Evolutionary conservation across 352 stramenopile genomes (phyloP), one percentile per base, ranked within the genome.

Genomic region (Phytophthora hybrid): DNA sequence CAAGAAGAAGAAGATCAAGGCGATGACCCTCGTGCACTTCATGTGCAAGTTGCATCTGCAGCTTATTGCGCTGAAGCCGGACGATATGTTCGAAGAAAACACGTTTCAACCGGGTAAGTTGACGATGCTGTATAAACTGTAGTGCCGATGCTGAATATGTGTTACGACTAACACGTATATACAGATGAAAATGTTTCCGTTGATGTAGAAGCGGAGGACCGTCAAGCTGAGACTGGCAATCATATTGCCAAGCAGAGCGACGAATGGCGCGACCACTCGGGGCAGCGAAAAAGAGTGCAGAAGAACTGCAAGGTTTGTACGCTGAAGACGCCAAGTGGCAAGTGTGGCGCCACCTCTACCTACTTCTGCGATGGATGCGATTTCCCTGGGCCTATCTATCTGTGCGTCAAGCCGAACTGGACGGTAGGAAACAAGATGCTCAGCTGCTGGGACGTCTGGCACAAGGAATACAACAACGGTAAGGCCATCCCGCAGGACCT

Each of bases 241-340:
- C 54, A 59, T 31, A 26, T 39, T 9, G 31, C 5, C 5, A 59
- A 67, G 11, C 32, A 59, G 23, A 29, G 8, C 44, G 49, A 59
- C 19, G 47, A 59, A 4, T 67, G 31, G 47, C 31, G 47, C 3
- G n/a, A 59, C 8, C 47, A 67, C 31, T 59, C 60, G 5, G 47
- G 60, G 18, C 49, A 67, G 41, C 41, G 41, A 51, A 51, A 51
- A 51, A 2, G 16, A 19, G 31, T 53, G 5, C 60, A 59, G 31
- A 49, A 39, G 23, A 66, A 66, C 19, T 58, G 59, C 59, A 58
- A 66, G 16, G 46, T 66, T 18, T 66, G 44, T 18, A 23, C 59
- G 29, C 29, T 26, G 46, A 58, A 23, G n/a, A 51, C 41, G 18
- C 41, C 41, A 21, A 51, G 41, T 21, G 41, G 59, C 0, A 66